These are phyloP conservation scores for Camelina hispida DNA, from an alignment of 345 rosid genomes.

Conservation along the genomic window DNA sequence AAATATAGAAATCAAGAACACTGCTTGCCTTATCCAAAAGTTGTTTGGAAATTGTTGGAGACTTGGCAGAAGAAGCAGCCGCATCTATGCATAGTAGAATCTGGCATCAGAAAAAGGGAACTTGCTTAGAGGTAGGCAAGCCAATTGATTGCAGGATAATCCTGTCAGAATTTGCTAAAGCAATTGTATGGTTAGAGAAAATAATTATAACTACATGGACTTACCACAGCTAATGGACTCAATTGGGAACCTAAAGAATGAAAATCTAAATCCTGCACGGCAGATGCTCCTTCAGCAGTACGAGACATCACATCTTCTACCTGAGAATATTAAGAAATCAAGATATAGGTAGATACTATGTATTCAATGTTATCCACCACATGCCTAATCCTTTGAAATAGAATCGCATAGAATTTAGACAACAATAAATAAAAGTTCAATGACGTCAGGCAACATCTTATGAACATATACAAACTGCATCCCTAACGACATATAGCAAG, in stretches of 20 bases:
- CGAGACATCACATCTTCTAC: conserved; percentile 84
- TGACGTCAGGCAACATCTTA: conserved; percentile 16
- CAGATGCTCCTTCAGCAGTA: conserved; percentile 75
- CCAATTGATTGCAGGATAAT: conserved; percentile 17
- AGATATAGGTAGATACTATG: conserved; percentile 17
- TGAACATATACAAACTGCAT: conserved; percentile 25
- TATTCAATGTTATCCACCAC: neutral
- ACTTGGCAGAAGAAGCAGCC: conserved; percentile 88
- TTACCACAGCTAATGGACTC: conserved; percentile 90
- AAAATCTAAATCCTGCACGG: conserved; percentile 79
- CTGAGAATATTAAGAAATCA: conserved; percentile 49
- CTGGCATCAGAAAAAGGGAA: conserved; percentile 56
- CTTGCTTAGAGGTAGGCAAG: conserved; percentile 24
- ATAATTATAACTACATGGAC: conserved; percentile 42
- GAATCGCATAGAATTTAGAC: conserved; percentile 6
- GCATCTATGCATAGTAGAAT: conserved; percentile 90
- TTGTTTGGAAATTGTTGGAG: conserved; percentile 70
- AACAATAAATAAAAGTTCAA: neutral
- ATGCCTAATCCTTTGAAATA: conserved; percentile 1
- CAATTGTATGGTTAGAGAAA: neutral
- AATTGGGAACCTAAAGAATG: conserved; percentile 69
- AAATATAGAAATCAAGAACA: conserved; percentile 34
- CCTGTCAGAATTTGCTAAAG: conserved; percentile 10
- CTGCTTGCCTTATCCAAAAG: conserved; percentile 83
- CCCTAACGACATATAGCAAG: conserved; percentile 1